Conservation (phyloP, 306 rosid species). For the Ochetophila trinervis region DNA sequence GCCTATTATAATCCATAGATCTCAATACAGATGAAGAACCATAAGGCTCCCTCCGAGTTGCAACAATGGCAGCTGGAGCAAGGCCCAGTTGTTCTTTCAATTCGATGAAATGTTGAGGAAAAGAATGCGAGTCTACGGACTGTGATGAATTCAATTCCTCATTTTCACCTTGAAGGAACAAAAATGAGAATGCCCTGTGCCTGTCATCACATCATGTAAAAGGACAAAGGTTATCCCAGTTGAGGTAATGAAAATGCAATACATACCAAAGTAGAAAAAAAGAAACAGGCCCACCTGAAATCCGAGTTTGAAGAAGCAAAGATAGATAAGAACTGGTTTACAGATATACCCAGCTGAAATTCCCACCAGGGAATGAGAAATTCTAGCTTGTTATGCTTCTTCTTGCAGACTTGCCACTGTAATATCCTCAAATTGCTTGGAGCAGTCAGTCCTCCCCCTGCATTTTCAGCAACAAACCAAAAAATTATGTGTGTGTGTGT, state of each 20-base stretch:
- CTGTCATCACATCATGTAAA: slow-evolving; percentile 39
- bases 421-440: slow-evolving; percentile 86
- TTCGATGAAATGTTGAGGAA: slow-evolving; percentile 80
- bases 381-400: slow-evolving; percentile 78
- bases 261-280: background rate
- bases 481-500: too few relatives aligned
- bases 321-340: slow-evolving; percentile 80
- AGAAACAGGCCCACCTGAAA: slow-evolving; percentile 53
- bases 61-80: slow-evolving; percentile 87
- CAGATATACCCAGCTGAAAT: slow-evolving; percentile 86
- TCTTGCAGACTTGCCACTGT: slow-evolving; percentile 76
- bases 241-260: background rate
- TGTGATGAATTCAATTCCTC: slow-evolving; percentile 85
- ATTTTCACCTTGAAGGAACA: slow-evolving; percentile 77
- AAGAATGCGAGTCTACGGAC: slow-evolving; percentile 81
- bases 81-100: slow-evolving; percentile 69
- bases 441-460: slow-evolving; percentile 96
- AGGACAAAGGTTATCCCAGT: slow-evolving; percentile 13
- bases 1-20: slow-evolving; percentile 67
- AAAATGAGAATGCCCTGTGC: slow-evolving; percentile 84
- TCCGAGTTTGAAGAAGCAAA: slow-evolving; percentile 88
- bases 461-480: slow-evolving; percentile 21
- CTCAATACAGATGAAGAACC: slow-evolving; percentile 60
- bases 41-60: slow-evolving; percentile 57
- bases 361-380: slow-evolving; percentile 99